Base-by-base conservation (phyloP, 31 red algal species). In the Endocladia muricata region DNA sequence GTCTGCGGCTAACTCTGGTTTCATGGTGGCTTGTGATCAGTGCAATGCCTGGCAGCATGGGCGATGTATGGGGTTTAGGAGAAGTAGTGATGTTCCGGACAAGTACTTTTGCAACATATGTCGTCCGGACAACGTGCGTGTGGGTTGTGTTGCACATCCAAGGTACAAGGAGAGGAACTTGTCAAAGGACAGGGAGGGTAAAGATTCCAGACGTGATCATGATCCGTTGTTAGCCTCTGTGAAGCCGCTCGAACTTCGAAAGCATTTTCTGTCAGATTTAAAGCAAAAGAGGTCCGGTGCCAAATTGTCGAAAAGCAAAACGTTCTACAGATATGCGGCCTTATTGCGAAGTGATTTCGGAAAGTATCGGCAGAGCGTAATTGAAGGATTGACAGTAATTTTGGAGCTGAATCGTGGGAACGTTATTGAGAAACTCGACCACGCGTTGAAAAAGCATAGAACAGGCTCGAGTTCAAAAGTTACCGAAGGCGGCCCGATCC, bases 11-110 rank as follows among this genome's bases (percentile, higher is more conserved):
- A 87, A 92, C 64, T 79, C 78, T 9, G 85, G 80, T 25, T 67
- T 82, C 2, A 97, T 97, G 94, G 65, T 97, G 34, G 85, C 85
- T n/a, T 97, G 94, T 66, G 94, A 97, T 51, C 23, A 77, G 21
- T 97, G 94, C 55, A 75, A 84, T 13, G 81, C 83, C 36, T 97
- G 94, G 94, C 94, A 97, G 81, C 94, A 97, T 66, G 76, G 69
- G 8, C 86, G 86, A 42, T 97, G 94, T 51, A 93, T 97, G 85
- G 94, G 94, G 36, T 90, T 81, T 55, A 66, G 84, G 21, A 78
- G 82, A 1, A 81, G 61, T 4, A 48, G 26, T 23, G 73, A 93
- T 1, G 82, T 85, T 3, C 94, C 94, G 23, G 61, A 94, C n/a
- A 49, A 78, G 17, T 97, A 97, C 55, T 93, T 68, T 41, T 97